Base-by-base conservation (phyloP, 2,329 filamentous ascomycete species). In the Xylariaceae sp. region DNA sequence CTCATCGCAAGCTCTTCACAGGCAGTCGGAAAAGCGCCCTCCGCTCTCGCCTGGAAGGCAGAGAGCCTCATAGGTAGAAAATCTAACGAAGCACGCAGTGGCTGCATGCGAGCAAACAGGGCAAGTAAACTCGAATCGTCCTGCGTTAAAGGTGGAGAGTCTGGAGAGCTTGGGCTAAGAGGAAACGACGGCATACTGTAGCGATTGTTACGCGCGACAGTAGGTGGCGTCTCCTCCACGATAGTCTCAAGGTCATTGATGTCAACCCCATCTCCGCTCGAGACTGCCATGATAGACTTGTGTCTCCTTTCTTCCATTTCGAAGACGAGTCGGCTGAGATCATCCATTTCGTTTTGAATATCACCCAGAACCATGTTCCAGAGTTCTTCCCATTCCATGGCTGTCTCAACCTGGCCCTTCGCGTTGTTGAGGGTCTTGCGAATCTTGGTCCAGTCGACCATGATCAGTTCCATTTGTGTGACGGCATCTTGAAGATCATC, bases 341-440 rank as follows among this genome's bases (percentile, higher is more conserved):
- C 87, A 64, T 94, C 89, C 70, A 85, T 87, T 75, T 99, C 94
- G 63, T 88, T 86, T 55, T 92, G 90, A 62, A 97, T 96, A 72
- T 97, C 93, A 50, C 92, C 93, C 2, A 99, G 79, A 2, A 97
- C 93, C 64, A 84, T 90, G 68, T 91, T 91, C 93, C 94, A 97
- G 42, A 99, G 80, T 75, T 97, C 92, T 73, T 97, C 92, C 93
- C 93, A 99, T 71, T 99, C 94, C 92, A 97, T 96, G 51, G 94
- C 94, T 60, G 96, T 86, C 74, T 97, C 94, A 15, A 99, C 93
- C 71, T 97, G 93, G 52, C 84, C 84, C 72, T 96, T 96, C 58
- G 96, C 88, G 30, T 77, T 87, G 64, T 88, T 88, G 54, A 99
- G 77, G 1, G 88, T 88, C 48, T 78, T 80, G 68, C 91, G 89